Evolutionary conservation across 2,329 filamentous ascomycete genomes (phyloP), one percentile per base, ranked within the genome.

Genomic region (Stagonosporopsis rhizophila): DNA sequence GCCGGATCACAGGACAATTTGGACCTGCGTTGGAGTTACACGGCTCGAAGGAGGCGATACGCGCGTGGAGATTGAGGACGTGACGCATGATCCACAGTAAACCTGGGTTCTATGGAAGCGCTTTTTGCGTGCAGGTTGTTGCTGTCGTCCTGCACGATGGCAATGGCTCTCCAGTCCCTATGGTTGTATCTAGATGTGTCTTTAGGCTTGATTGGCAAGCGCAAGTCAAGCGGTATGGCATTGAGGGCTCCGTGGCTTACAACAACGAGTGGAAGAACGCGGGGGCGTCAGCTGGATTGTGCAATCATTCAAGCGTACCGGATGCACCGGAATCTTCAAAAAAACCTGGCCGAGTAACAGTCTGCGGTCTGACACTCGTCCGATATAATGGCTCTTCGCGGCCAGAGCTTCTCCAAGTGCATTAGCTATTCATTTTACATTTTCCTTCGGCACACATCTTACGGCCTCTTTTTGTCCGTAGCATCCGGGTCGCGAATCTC

Each of bases 11-110:
- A 35, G 56, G 22, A 63, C 68, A 1, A 57, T 68, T 12, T 70
- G 63, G 67, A 71, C 69, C 6, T 58, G 54, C 37, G 53, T 69
- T 3, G 59, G 60, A 5, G 64, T 60, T 44, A 59, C 49, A 45
- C 65, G 35, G 55, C 65, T 63, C 56, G 74, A 60, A 0, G 54
- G 61, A 9, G 48, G 60, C 19, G 61, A 84, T 82, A 74, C 87
- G 67, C 44, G 48, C 9, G 65, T 70, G 11, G 58, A 64, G n/a
- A 62, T 68, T 45, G 65, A 70, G 48, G 65, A 68, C 3, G 48
- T 58, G 3, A 64, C 63, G 15, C 42, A 61, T 41, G 59, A 66
- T 12, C 39, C 39, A 19, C 19, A 37, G 19, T 37, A 37, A 9
- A 8, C n/a, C 12, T n/a, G n/a, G 4, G 17, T 8, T 19, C 17